Conservation (phyloP, 2,329 filamentous ascomycete species). For the Gaeumannomyces sp. region DNA sequence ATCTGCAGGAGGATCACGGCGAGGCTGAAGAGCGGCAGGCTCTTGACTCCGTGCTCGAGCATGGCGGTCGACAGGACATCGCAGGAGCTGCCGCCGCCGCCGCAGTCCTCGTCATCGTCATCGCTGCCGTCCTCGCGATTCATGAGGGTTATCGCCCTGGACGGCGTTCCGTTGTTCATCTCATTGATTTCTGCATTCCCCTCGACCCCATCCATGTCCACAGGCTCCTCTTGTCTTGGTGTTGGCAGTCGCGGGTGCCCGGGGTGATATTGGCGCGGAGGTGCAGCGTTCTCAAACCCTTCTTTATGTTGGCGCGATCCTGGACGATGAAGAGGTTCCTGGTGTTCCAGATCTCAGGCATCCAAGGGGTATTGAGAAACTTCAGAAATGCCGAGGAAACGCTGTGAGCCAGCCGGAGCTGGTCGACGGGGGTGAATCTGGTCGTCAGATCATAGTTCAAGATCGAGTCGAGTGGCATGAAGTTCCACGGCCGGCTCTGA, state of each 20-base stretch:
- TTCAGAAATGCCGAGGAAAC: not conserved
- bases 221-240: too few relatives aligned
- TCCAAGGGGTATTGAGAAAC: constrained; percentile 1
- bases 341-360: not conserved
- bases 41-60: constrained; percentile 2
- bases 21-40: constrained; percentile 4
- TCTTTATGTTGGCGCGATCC: not conserved
- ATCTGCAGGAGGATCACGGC: constrained; percentile 1
- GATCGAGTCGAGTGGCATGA: not conserved
- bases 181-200: too few relatives aligned
- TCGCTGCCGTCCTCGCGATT: not conserved
- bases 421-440: not conserved
- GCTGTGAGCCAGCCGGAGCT: constrained; percentile 3
- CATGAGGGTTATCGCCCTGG: not conserved
- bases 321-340: not conserved
- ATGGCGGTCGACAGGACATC: not conserved
- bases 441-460: not conserved
- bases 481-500: not conserved
- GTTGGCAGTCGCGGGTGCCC: not conserved
- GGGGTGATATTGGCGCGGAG: not conserved
- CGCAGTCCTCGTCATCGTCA: not conserved
- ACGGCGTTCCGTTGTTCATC: not conserved
- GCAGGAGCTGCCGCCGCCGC: too few relatives aligned
- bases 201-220: too few relatives aligned
- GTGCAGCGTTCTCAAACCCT: not conserved